Base-by-base conservation (phyloP, 352 stramenopile genomes). In the Blastocystis sp. region DNA sequence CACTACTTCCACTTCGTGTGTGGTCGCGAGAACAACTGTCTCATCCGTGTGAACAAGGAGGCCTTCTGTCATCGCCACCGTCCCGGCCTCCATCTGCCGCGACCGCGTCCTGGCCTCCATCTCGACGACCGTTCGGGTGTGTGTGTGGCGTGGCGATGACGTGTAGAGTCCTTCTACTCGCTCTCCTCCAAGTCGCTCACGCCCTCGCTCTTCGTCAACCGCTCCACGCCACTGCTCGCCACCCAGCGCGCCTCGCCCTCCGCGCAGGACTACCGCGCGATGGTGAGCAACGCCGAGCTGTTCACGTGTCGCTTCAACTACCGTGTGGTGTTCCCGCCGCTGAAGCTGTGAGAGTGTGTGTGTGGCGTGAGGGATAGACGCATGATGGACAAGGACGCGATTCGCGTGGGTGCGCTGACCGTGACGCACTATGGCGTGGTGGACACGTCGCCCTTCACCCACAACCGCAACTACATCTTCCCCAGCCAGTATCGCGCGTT, bases 281-380 rank as follows among this genome's bases (percentile, higher is more conserved):
- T 39, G n/a, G 67, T 78, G 45, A 62, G 33, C 37, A 60, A 21
- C 13, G 3, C 29, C 33, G 67, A 78, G 45, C 37, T 78, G 67
- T 78, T 78, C 45, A 78, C 67, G 37, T 59, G 26, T 3, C 67
- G 67, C 16, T 78, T 78, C 67, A 78, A 78, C 67, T 60, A 78
- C 37, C 67, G 67, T 26, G 67, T 78, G 37, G 67, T 78, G 37
- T 78, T 78, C 37, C 35, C 33, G 26, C 39, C 67, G 21, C 24
- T 55, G 24, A 60, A 55, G 33, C 67, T 55, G 67, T 60, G 29
- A 4, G 24, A 37, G 33, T 31, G 24, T 13, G 4, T 3, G 4
- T 10, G 2, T 29, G 24, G 24, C 21, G 3, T 55, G 67, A 78
- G 26, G 33, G 3, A 3, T 74, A 74, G 63, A 16, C 26, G 35